Evolutionary conservation across 345 rosid genomes (phyloP).

Genomic region (Gossypium longicalyx): DNA sequence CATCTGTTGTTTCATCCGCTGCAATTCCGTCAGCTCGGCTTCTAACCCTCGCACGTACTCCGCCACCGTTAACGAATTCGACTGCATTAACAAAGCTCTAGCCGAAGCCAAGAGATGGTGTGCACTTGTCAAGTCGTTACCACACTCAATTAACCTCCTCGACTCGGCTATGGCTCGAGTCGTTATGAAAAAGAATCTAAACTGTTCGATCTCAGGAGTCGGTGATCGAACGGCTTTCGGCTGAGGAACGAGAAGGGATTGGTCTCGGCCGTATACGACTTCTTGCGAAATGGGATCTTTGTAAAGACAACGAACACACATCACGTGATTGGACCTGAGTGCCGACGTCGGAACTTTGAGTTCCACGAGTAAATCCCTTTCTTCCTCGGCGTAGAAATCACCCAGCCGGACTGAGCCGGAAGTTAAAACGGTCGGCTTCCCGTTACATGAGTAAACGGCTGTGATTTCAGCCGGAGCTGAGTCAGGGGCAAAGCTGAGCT

Average conservation of each 20-base stretch:
- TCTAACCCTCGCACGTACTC: constrained; percentile 51
- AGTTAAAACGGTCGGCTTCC: constrained; percentile 42
- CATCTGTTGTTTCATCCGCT: constrained; percentile 45
- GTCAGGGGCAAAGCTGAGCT: constrained; percentile 49
- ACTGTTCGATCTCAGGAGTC: constrained; percentile 39
- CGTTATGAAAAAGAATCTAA: constrained; percentile 52
- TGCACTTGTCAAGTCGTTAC: constrained; percentile 54
- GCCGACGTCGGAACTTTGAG: constrained; percentile 41
- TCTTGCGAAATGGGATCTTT: constrained; percentile 61
- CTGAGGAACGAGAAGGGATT: constrained; percentile 37
- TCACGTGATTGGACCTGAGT: constrained; percentile 32
- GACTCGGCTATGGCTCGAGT: constrained; percentile 81
- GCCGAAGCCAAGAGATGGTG: constrained; percentile 63
- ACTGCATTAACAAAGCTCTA: constrained; percentile 57
- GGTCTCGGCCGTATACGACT: constrained; percentile 48
- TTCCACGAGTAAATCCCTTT: constrained; percentile 70
- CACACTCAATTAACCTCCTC: constrained; percentile 47
- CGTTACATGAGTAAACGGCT: constrained; percentile 58
- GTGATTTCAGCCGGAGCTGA: constrained; percentile 68
- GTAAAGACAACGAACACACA: constrained; percentile 59
- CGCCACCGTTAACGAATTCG: constrained; percentile 27
- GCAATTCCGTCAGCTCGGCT: constrained; percentile 62
- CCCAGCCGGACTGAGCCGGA: constrained; percentile 65
- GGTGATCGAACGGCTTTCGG: constrained; percentile 47
- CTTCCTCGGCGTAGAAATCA: constrained; percentile 75